phyloP scores from a whole-genome alignment of 345 rosid genomes.

The Microcos paniculata region DNA sequence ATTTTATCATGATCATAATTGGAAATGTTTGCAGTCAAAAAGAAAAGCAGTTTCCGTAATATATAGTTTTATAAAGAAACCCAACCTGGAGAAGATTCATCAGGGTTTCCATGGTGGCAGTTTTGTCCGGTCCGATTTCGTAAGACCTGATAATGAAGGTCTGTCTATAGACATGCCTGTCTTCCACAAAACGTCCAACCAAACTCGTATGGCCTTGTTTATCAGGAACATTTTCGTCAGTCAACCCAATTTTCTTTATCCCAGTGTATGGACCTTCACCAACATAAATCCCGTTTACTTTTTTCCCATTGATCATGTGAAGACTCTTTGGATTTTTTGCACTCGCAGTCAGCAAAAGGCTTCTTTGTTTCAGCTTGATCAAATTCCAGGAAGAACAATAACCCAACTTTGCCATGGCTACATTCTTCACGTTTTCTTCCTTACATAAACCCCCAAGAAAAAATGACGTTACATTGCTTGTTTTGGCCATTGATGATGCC shows the following conservation, averaged over 20 bases:
- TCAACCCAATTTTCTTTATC: constrained; percentile 1
- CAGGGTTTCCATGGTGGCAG: constrained; percentile 69
- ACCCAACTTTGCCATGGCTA: constrained; percentile 15
- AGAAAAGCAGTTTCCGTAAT: neutral
- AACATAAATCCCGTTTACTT: constrained; percentile 28
- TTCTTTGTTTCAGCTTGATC: neutral
- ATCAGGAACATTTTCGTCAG: constrained; percentile 6
- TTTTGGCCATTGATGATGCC: constrained; percentile 31
- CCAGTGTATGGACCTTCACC: neutral
- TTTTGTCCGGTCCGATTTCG: constrained; percentile 68
- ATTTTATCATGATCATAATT: neutral
- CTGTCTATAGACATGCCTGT: constrained; percentile 49
- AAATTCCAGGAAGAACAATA: neutral
- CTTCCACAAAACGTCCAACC: constrained; percentile 62
- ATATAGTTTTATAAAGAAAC: neutral
- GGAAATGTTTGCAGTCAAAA: neutral
- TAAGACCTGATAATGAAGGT: constrained; percentile 62
- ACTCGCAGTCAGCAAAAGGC: constrained; percentile 11
- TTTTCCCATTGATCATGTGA: constrained; percentile 30
- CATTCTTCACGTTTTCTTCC: neutral
- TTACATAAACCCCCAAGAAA: neutral
- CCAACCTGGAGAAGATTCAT: constrained; percentile 73
- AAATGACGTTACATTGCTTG: neutral
- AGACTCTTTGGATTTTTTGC: constrained; percentile 10
- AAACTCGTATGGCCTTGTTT: constrained; percentile 26